These are phyloP conservation scores for Nicotiana obtusifolia DNA, from an alignment of 257 asterid species.

Conservation along the genomic window DNA sequence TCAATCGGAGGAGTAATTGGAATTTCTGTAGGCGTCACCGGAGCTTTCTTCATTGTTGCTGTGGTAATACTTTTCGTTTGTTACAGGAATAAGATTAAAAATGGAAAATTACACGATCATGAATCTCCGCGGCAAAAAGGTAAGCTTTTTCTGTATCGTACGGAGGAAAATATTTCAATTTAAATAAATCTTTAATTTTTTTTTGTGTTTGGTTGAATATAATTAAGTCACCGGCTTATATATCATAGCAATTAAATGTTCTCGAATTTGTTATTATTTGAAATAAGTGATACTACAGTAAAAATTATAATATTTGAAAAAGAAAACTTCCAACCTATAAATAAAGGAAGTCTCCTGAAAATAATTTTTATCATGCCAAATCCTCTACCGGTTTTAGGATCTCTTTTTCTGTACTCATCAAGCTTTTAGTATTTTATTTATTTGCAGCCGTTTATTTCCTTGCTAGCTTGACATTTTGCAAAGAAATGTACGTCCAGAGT, in stretches of 20 bases:
- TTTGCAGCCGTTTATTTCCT: not conserved
- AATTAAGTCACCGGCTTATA: too few species aligned
- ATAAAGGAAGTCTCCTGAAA: not conserved
- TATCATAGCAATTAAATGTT: not conserved
- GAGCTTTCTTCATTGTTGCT: constrained; percentile 10
- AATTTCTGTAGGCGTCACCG: constrained; percentile 8
- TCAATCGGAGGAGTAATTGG: constrained; percentile 5
- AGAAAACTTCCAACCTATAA: not conserved
- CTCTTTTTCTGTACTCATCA: not conserved
- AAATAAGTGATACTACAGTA: not conserved
- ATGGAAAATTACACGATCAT: not conserved
- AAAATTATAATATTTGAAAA: not conserved
- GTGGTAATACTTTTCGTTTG: not conserved
- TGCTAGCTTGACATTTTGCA: not conserved
- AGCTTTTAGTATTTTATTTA: not conserved
- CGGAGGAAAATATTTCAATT: not conserved
- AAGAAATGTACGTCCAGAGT: not conserved
- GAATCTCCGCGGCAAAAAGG: constrained; percentile 11
- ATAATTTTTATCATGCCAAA: not conserved
- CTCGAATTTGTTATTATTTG: not conserved
- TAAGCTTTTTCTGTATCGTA: not conserved
- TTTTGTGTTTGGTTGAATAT: not conserved
- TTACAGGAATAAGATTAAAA: not conserved
- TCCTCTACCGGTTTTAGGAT: too few species aligned
- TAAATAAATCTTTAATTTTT: not conserved